Evolutionary conservation across 352 stramenopile species (phyloP).

Genomic region (Thalassiosira hispida): DNA sequence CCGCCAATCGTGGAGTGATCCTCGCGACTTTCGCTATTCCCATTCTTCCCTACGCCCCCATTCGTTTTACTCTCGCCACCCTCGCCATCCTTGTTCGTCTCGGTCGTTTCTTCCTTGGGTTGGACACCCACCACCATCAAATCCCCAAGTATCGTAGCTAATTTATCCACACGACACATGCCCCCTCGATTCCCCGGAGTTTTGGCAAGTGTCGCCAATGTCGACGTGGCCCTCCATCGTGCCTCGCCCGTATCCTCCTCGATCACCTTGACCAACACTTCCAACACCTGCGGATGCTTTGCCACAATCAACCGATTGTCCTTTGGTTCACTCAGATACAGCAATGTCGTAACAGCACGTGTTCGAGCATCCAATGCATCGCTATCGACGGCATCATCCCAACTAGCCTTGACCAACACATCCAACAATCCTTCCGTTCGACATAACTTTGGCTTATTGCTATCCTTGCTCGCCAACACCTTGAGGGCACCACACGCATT

Average conservation of each 20-base stretch:
- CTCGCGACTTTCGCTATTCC: constrained; percentile 1
- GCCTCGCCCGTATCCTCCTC: constrained; percentile 68
- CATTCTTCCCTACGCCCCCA: constrained; percentile 10
- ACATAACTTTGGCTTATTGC: constrained; percentile 68
- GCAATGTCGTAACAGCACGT: constrained; percentile 59
- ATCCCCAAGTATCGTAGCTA: constrained; percentile 52
- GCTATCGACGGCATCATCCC: constrained; percentile 55
- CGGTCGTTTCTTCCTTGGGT: constrained; percentile 2
- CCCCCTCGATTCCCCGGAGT: constrained; percentile 59
- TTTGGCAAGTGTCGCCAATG: constrained; percentile 68
- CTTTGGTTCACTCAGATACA: constrained; percentile 65
- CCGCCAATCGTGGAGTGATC: constrained; percentile 18
- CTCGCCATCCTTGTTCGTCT: constrained; percentile 4
- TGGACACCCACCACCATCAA: constrained; percentile 35
- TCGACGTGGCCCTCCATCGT: constrained; percentile 62
- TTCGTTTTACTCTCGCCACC: background rate
- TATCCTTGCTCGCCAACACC: constrained; percentile 63
- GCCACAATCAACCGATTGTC: constrained; percentile 72
- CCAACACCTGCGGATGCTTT: constrained; percentile 54
- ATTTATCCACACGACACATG: constrained; percentile 48
- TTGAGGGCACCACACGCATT: constrained; percentile 81
- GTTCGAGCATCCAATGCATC: constrained; percentile 61
- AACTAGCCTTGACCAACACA: constrained; percentile 56
- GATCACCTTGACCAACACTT: constrained; percentile 64
- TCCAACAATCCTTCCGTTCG: constrained; percentile 71